Base-by-base conservation (phyloP, 257 asterid genomes). In the Nicotiana paniculata region DNA sequence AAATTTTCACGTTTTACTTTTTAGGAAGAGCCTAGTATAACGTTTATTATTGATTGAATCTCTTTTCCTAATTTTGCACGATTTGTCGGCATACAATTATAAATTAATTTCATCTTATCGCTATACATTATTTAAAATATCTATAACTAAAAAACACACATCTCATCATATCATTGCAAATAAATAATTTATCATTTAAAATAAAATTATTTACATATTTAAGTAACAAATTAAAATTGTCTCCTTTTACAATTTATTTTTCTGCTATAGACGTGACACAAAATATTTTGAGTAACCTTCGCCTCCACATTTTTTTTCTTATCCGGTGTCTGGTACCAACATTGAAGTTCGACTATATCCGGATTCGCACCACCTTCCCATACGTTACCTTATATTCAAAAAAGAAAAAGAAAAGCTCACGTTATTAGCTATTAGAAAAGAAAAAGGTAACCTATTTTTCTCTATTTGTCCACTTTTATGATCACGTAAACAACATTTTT, bases 401-500 rank as follows among this genome's bases (percentile, higher is more conserved):
- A 70, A 72, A 48, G 35, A 72, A 24, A 72, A 75, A 75, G 18
- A 53, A 4, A 53, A 15, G 32, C 43, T 75, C 13, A 13, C 63
- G 59, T 51, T 51, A 3, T 51, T 51, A 3, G 2, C 51, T 43
- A 43, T 43, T 43, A 48, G 18, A 26, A 74, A 74, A 48, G 13
- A 6, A 15, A 48, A 74, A 11, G 63, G 62, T 15, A 13, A 48
- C 26, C 62, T 51, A 74, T 75, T 75, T 75, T 26, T 16, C 46
- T 75, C 16, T 26, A 6, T 72, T 74, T 74, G 79, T 74, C 63
- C 79, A 48, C 61, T 35, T 72, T 72, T 74, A 26, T 26, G 79
- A 74, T 75, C 80, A 51, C 63, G 79, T 75, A 75, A 75, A 75
- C 63, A 43, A 48, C 53, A 48, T 51, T 51, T 75, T 75, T 75